Percentiles rank a stretch among this genome's conserved stretches.
phyloP scores from a whole-genome alignment of 768 basidiomycete genomes.

The Hygrophoropsis aurantiaca region DNA sequence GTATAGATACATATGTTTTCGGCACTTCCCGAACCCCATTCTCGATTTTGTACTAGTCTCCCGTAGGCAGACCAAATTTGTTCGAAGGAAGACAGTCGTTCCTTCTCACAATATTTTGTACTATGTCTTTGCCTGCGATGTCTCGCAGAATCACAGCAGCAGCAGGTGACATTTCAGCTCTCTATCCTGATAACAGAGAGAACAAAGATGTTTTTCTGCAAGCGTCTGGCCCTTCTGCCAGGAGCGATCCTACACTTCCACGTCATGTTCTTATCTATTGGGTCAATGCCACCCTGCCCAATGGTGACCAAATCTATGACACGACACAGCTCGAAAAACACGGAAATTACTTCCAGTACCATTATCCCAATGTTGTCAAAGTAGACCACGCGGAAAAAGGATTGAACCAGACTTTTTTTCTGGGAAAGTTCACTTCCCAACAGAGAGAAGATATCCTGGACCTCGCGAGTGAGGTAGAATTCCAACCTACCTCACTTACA shows the following conservation, averaged over 20 bases:
- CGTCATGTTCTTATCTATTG: conserved; percentile 22
- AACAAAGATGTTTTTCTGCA: conserved; percentile 24
- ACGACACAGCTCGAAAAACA: conserved; percentile 21
- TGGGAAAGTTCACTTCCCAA: conserved; percentile 20
- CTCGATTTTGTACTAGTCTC: too few species aligned
- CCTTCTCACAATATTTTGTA: too few species aligned
- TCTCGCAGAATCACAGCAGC: too few species aligned
- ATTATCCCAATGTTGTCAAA: conserved; percentile 28
- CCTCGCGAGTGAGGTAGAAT: conserved; percentile 23
- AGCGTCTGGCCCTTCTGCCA: conserved; percentile 4
- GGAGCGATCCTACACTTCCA: not conserved
- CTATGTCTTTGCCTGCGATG: too few species aligned
- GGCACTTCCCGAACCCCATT: too few species aligned
- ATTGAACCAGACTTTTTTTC: conserved; percentile 9
- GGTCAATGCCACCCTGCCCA: conserved; percentile 21
- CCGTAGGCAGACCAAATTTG: too few species aligned
- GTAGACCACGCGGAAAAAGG: conserved; percentile 14
- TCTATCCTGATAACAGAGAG: conserved; percentile 20
- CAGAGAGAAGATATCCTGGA: conserved; percentile 26
- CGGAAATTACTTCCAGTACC: conserved; percentile 13
- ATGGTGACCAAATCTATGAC: conserved; percentile 26
- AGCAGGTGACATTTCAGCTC: not conserved
- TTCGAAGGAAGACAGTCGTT: too few species aligned
- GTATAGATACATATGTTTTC: too few species aligned
- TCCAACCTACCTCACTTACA: not conserved